These are phyloP conservation scores for Catunica adiposa DNA, from an alignment of 2,329 filamentous ascomycete genomes.

Conservation along the genomic window DNA sequence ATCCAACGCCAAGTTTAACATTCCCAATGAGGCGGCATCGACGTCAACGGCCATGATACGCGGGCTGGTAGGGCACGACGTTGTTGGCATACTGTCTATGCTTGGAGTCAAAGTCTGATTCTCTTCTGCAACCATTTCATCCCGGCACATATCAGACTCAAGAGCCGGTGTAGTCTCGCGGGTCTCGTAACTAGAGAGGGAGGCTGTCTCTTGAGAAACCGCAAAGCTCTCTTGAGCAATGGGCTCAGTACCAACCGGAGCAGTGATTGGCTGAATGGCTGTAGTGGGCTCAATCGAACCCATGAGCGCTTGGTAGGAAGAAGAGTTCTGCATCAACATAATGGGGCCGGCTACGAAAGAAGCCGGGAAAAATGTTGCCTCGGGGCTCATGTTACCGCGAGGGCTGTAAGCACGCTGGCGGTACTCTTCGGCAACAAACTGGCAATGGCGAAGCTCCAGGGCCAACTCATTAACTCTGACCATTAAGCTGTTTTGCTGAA, in stretches of 20 bases:
- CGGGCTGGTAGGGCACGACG: conserved; percentile 12
- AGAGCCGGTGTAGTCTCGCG: conserved; percentile 9
- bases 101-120: neutral
- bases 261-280: neutral
- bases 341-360: neutral
- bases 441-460: conserved; percentile 12
- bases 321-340: neutral
- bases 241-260: too few relatives aligned
- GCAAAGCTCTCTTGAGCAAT: conserved; percentile 2
- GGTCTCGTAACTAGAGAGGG: neutral
- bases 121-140: conserved; percentile 5
- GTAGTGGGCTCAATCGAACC: neutral
- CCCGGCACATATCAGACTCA: conserved; percentile 8
- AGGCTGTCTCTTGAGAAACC: neutral
- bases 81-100: conserved; percentile 1
- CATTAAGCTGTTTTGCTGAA: conserved; percentile 11
- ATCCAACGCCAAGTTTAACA: neutral
- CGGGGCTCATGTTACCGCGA: neutral
- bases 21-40: neutral
- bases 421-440: conserved; percentile 11
- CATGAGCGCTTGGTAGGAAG: neutral
- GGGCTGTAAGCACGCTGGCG: conserved; percentile 9
- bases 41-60: neutral
- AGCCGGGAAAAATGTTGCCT: neutral
- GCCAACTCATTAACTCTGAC: conserved; percentile 11